phyloP scores from a whole-genome alignment of 1,284 basidiomycete species.

The Moesziomyces sp. region DNA sequence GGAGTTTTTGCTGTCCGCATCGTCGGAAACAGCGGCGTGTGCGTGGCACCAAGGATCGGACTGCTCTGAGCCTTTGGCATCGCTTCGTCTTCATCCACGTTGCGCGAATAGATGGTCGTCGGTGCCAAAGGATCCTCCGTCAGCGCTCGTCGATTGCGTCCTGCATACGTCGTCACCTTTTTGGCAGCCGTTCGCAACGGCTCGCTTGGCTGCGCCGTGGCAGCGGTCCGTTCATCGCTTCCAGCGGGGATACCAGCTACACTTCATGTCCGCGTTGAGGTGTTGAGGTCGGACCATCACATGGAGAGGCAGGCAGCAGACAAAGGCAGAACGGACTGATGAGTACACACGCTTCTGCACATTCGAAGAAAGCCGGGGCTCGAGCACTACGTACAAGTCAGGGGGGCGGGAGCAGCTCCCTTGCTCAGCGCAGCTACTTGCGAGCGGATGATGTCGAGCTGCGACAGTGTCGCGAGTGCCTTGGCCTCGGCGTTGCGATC shows the following conservation, averaged over 20 bases:
- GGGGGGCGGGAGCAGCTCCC: constrained; percentile 9
- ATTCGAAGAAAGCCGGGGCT: not conserved
- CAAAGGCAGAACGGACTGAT: constrained; percentile 7
- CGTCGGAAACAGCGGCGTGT: constrained; percentile 20
- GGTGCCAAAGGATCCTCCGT: constrained; percentile 23
- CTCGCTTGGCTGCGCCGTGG: not conserved
- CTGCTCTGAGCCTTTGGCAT: constrained; percentile 30
- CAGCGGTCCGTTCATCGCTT: not conserved
- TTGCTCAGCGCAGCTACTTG: constrained; percentile 39
- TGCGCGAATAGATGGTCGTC: not conserved
- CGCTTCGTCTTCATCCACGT: constrained; percentile 11
- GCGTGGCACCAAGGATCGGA: constrained; percentile 21
- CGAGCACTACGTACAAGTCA: constrained; percentile 47
- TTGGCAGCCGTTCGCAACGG: constrained; percentile 13
- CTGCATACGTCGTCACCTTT: constrained; percentile 39
- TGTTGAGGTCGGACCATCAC: too few species aligned
- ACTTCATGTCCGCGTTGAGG: constrained; percentile 2
- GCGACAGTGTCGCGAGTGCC: constrained; percentile 33
- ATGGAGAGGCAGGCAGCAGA: not conserved
- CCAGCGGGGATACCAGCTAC: constrained; percentile 5
- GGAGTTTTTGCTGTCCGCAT: constrained; percentile 10
- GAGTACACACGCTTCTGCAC: constrained; percentile 4
- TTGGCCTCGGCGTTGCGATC: constrained; percentile 33
- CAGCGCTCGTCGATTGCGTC: constrained; percentile 39
- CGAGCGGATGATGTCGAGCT: constrained; percentile 54